Base-by-base conservation (phyloP, 768 basidiomycete genomes). In the Amylocystis lapponica region DNA sequence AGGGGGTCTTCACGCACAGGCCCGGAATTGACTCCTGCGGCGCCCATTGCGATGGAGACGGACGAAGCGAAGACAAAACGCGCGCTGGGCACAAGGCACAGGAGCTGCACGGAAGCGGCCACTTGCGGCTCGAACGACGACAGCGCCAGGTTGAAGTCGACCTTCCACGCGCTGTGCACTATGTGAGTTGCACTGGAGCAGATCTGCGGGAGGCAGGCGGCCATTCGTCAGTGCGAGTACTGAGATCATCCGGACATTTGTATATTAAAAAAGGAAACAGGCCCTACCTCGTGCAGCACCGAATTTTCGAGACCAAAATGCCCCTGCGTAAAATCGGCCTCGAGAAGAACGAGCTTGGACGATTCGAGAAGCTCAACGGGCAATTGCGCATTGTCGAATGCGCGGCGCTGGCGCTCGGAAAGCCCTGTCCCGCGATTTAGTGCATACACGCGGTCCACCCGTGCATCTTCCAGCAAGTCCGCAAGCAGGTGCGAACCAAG, bases 121-220 rank as follows among this genome's bases (percentile, higher is more conserved):
- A 74, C 43, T 29, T 65, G 60, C 0, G 63, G 50, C 39, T 71
- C 67, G 43, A 65, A 71, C 1, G 69, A 69, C 0, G 49, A 32
- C 1, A 72, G 52, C 0, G 65, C 54, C 3, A 66, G 45, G 27
- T 73, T 71, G 51, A 72, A 72, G 35, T 74, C 62, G 4, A 74
- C 54, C 6, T 58, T 48, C 71, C 67, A 72, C 0, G 65, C 70
- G 66, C 71, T 8, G 67, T 71, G 49, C 12, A 50, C 33, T 19
- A 50, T 41, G 25, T n/a, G n/a, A n/a, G n/a, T n/a, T n/a, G n/a
- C n/a, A n/a, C n/a, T n/a, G n/a, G n/a, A n/a, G n/a, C n/a, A n/a
- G n/a, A n/a, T n/a, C n/a, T n/a, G n/a, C n/a, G n/a, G n/a, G n/a
- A n/a, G n/a, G n/a, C n/a, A n/a, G n/a, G n/a, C n/a, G n/a, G n/a